Conservation (phyloP, 2,329 filamentous ascomycete species). For the Scolecobasidium constrictum region DNA sequence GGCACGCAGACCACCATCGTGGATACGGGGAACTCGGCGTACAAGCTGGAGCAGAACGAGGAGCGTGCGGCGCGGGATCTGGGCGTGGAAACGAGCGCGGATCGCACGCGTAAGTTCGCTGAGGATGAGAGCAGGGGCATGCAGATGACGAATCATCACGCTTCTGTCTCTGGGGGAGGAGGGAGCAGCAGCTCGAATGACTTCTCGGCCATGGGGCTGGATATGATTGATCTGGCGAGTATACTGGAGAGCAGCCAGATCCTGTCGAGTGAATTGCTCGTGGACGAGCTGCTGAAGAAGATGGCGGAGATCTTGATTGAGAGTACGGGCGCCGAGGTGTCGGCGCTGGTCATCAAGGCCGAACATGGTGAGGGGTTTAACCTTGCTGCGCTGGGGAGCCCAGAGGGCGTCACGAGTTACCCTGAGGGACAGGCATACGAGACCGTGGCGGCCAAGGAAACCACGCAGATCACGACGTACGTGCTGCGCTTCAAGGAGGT, state of each 20-base stretch:
- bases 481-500: conserved; percentile 65
- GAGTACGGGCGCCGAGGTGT: conserved; percentile 63
- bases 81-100: conserved; percentile 27
- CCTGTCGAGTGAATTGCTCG: conserved; percentile 65
- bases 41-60: conserved; percentile 33
- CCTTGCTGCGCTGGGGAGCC: conserved; percentile 62
- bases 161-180: conserved; percentile 36
- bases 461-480: conserved; percentile 66
- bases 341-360: conserved; percentile 64
- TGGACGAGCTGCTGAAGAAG: conserved; percentile 65
- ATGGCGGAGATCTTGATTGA: conserved; percentile 76
- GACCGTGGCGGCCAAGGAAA: conserved; percentile 54
- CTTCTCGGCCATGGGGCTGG: conserved; percentile 54
- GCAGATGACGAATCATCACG: conserved; percentile 26
- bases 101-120: conserved; percentile 38
- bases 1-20: conserved; percentile 63
- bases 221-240: conserved; percentile 73
- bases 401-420: conserved; percentile 59
- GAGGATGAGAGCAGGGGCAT: conserved; percentile 25
- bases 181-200: conserved; percentile 27
- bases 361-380: conserved; percentile 50
- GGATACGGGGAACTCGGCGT: conserved; percentile 28
- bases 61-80: conserved; percentile 26
- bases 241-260: conserved; percentile 72
- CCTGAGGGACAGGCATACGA: conserved; percentile 54